Conservation (phyloP, 139 green algal genomes). For the Raphidocelis subcapitata region DNA sequence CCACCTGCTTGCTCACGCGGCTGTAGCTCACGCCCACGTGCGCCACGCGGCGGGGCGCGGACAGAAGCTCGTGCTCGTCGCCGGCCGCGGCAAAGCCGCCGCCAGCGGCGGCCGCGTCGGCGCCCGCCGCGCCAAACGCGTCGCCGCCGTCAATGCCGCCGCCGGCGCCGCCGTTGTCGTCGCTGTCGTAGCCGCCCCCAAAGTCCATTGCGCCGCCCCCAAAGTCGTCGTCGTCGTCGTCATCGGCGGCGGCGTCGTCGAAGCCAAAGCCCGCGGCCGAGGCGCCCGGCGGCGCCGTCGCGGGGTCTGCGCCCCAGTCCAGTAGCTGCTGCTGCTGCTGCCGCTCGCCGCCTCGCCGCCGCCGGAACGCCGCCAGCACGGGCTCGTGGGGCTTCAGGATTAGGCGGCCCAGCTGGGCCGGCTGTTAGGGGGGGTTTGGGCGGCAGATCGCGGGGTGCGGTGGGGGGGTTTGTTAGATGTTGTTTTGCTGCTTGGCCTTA, state of each 20-base stretch:
- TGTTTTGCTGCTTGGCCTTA: no score
- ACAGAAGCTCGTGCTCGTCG: slow-evolving; percentile 31
- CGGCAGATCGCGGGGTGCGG: no score
- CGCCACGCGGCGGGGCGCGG: slow-evolving; percentile 29
- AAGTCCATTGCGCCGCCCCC: no score
- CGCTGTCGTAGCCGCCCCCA: background rate
- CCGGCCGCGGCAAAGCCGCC: background rate
- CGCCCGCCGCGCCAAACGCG: background rate
- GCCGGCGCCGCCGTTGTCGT: background rate
- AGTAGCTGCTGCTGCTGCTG: slow-evolving; percentile 10
- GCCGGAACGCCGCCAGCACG: slow-evolving; percentile 1
- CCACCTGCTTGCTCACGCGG: slow-evolving; percentile 71
- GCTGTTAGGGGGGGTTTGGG: no score
- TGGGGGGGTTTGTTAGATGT: no score
- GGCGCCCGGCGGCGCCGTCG: no score
- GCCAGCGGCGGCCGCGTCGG: background rate
- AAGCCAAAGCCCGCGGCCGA: background rate
- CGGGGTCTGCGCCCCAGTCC: no score
- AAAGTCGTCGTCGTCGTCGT: background rate
- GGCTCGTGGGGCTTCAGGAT: slow-evolving; percentile 39
- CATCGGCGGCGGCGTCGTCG: background rate
- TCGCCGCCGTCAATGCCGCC: background rate
- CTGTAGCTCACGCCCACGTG: slow-evolving; percentile 63
- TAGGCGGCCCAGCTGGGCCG: slow-evolving; percentile 36
- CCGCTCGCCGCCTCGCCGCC: background rate